Evolutionary conservation across 176 grass and related monocot species (phyloP), one percentile per base, ranked within the genome.

Genomic region (Cocos nucifera): DNA sequence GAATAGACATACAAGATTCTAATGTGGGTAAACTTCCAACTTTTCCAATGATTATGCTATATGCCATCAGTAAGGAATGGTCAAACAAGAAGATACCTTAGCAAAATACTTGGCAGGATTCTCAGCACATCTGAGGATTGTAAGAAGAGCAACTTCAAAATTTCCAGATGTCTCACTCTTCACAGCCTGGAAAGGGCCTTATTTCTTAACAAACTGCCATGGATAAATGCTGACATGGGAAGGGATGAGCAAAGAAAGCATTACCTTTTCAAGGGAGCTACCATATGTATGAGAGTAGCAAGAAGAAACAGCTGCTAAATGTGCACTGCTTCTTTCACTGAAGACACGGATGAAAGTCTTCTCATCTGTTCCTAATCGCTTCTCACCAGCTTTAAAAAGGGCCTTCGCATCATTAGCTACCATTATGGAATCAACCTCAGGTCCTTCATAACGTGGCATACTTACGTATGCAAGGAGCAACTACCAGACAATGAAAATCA

Each of bases 351-450:
- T 93, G 61, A 98, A 98, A 50, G 64, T 72, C 69, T 86, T 88
- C 68, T 98, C 88, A 70, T 93, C 94, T 8, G 94, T 98, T 39
- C 94, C 94, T 24, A 98, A 21, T 54, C 65, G 79, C 76, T 93
- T 98, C 77, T 98, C 94, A 50, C 88, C 94, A 73, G 94, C 94
- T 98, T 86, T 98, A 64, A 86, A 93, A 22, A 98, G 75, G 67
- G 88, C 94, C 22, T 93, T 98, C 32, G 94, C 88, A 89, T 89
- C 88, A 62, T 80, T 78, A 69, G 85, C 73, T 50, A 81, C 88
- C 70, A 81, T 83, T 15, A 73, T 64, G 72, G 73, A 88, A 93
- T 98, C 94, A 66, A 83, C 81, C 76, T 92, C 79, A 65, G 84
- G 85, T 6, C 94, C 94, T 74, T 93, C 94, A 30, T 93, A 92